Evolutionary conservation across 1,284 basidiomycete genomes (phyloP).

Genomic region (Schizophyllum amplum): DNA sequence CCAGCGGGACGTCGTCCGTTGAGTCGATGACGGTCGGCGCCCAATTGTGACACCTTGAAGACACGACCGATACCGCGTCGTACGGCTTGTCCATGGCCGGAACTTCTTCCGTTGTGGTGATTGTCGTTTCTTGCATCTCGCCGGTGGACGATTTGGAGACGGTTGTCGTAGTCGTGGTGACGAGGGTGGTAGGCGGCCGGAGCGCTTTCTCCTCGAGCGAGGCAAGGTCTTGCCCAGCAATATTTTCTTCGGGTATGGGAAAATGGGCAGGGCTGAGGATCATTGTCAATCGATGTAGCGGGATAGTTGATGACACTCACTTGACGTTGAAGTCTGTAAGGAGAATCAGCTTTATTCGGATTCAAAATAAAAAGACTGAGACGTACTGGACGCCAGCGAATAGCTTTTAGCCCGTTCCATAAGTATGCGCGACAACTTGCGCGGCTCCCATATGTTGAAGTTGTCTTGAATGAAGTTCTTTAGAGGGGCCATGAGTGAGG

Average conservation of each 20-base stretch:
- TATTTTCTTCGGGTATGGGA: slow-evolving; percentile 24
- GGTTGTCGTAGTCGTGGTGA: not conserved
- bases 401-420: slow-evolving; percentile 34
- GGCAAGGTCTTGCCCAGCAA: slow-evolving; percentile 29
- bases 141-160: slow-evolving; percentile 5
- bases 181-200: not conserved
- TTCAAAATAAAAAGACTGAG: slow-evolving; percentile 13
- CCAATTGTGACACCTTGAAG: not conserved
- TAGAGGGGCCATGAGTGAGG: not conserved
- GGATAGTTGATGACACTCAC: slow-evolving; percentile 20
- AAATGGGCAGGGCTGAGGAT: slow-evolving; percentile 14
- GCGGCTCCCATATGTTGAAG: slow-evolving; percentile 23
- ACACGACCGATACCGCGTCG: not conserved
- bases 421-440: slow-evolving; percentile 27
- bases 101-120: slow-evolving; percentile 6
- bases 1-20: slow-evolving; percentile 22
- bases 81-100: slow-evolving; percentile 11
- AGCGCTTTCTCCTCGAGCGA: slow-evolving; percentile 22
- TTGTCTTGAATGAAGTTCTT: slow-evolving; percentile 1
- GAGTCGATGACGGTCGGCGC: not conserved
- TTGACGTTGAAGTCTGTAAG: slow-evolving; percentile 28
- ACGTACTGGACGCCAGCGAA: slow-evolving; percentile 39
- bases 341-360: not conserved
- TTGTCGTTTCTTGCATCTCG: slow-evolving; percentile 9
- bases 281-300: not conserved